Evolutionary conservation across 768 basidiomycete species (phyloP).

Genomic region (Hygrophorus russula): DNA sequence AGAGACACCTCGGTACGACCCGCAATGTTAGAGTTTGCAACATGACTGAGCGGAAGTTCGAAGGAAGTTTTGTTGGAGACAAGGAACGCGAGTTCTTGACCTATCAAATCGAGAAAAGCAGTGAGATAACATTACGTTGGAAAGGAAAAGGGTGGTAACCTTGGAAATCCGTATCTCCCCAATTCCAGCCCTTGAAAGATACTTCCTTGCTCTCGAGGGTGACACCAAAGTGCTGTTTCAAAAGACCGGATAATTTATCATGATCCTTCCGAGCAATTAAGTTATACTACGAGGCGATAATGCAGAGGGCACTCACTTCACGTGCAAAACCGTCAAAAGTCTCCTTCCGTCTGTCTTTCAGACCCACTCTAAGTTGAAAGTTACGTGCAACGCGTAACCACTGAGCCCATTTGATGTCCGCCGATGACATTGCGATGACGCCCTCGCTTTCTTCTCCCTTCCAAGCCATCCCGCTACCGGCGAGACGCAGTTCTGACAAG

Average conservation of each 20-base stretch:
- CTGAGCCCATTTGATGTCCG: conserved; percentile 79
- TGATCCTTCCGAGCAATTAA: conserved; percentile 53
- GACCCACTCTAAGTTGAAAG: conserved; percentile 79
- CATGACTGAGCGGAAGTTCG: conserved; percentile 74
- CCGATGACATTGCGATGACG: conserved; percentile 50
- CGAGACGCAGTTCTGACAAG: conserved; percentile 80
- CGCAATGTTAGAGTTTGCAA: conserved; percentile 96
- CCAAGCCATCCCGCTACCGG: conserved; percentile 90
- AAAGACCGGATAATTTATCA: conserved; percentile 65
- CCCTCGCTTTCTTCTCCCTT: conserved; percentile 62
- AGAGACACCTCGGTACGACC: conserved; percentile 97
- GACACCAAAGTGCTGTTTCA: conserved; percentile 83
- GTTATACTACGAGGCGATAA: not conserved
- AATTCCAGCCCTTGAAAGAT: conserved; percentile 95
- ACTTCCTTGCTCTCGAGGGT: conserved; percentile 80
- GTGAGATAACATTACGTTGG: not conserved
- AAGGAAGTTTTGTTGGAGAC: conserved; percentile 84
- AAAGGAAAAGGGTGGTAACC: conserved; percentile 35
- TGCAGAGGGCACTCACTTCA: conserved; percentile 42
- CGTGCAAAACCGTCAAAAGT: conserved; percentile 91
- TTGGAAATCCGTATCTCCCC: conserved; percentile 93
- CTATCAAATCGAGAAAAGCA: conserved; percentile 26
- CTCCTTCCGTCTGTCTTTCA: conserved; percentile 67
- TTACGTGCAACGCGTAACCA: conserved; percentile 90
- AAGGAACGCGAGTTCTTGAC: conserved; percentile 83